Conservation (phyloP, 306 rosid species). For the Dryas alaskensis region DNA sequence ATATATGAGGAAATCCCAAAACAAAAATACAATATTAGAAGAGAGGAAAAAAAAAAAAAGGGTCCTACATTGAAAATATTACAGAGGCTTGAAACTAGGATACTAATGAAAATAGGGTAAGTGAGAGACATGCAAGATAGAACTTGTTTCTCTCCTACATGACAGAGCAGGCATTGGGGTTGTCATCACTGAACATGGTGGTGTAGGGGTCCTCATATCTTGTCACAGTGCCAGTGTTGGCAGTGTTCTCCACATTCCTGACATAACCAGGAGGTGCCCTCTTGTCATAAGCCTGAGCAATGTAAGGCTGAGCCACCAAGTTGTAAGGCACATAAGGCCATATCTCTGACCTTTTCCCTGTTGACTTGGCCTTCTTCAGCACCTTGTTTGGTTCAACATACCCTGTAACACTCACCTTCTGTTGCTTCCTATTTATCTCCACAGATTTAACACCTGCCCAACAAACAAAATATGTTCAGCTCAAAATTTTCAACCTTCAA, state of each 20-base stretch:
- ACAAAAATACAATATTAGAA: slow-evolving; percentile 24
- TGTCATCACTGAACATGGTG: slow-evolving; percentile 93
- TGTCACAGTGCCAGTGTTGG: slow-evolving; percentile 44
- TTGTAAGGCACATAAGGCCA: slow-evolving; percentile 97
- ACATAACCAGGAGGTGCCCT: slow-evolving; percentile 97
- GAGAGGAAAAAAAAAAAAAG: neutral
- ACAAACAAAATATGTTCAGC: slow-evolving; percentile 13
- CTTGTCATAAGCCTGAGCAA: slow-evolving; percentile 85
- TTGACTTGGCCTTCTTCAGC: slow-evolving; percentile 87
- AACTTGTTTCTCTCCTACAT: slow-evolving; percentile 43
- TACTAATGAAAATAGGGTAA: neutral
- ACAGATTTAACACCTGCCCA: slow-evolving; percentile 84
- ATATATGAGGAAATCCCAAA: slow-evolving; percentile 23
- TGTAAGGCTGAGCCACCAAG: slow-evolving; percentile 79
- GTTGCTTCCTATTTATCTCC: slow-evolving; percentile 92
- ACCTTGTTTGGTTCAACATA: slow-evolving; percentile 86
- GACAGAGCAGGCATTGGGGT: slow-evolving; percentile 94
- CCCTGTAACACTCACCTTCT: slow-evolving; percentile 84
- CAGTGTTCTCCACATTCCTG: slow-evolving; percentile 59
- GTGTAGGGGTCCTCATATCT: slow-evolving; percentile 82
- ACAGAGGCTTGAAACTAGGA: slow-evolving; percentile 23
- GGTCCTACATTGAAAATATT: slow-evolving; percentile 39
- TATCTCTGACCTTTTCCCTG: slow-evolving; percentile 86
- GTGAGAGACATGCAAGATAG: neutral
- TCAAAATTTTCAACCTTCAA: neutral